Base-by-base conservation (phyloP, 139 green algal species). In the Volvox reticuliferus region DNA sequence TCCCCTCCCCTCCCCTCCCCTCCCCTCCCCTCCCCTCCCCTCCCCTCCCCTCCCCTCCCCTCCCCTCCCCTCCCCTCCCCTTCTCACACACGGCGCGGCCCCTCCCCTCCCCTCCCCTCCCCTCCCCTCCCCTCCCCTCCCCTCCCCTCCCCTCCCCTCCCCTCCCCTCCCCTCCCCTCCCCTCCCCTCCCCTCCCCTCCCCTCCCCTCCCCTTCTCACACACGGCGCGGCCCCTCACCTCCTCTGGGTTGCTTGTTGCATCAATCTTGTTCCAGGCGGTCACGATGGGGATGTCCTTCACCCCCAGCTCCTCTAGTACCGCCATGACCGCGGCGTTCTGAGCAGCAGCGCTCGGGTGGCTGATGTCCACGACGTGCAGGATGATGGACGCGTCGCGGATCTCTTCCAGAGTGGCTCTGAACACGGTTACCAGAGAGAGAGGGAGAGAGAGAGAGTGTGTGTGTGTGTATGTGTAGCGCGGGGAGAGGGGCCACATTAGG, bases 251-350 rank as follows among this genome's bases (percentile, higher is more conserved):
- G 0, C 91, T 75, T 55, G 91, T 94, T 0, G 91, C 89, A 82
- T 99, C 98, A 17, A 97, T 91, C 95, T 99, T 99, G 95, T 99
- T 99, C 98, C 98, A 99, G 28, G 98, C 97, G 0, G 95, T 98
- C 6, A 99, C 35, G 14, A 97, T 71, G 5, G 98, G 97, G 2
- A 98, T 93, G 62, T 95, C 67, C 16, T 87, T 77, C 2, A 97
- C 93, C 3, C 91, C 94, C 30, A 99, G 86, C 63, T 99, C 96
- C 24, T 95, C 90, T 12, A 99, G 90, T 88, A 99, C 96, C 79
- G 93, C 80, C 35, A 96, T 75, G 26, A 99, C 97, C 0, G 96
- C 95, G 14, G 95, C 93, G 24, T 91, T 92, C 93, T 99, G 97
- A 21, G 96, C 96, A 0, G 94, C 92, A 0, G 97, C 97, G 82